Evolutionary conservation across 1,139 yeast species (phyloP), one percentile per base, ranked within the genome.

Genomic region (Yamadazyma dushanensis): DNA sequence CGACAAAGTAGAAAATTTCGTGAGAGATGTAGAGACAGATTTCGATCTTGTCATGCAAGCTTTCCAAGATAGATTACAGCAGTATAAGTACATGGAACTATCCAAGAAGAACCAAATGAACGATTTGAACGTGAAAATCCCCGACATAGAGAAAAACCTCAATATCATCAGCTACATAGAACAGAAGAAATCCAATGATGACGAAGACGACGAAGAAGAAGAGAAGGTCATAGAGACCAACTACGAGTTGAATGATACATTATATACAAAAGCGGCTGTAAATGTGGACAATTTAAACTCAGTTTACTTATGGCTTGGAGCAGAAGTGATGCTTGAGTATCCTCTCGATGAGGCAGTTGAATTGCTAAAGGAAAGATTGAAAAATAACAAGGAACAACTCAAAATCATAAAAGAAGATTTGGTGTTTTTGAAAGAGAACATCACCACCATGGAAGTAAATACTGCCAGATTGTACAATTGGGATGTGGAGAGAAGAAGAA

Each of bases 401-500:
- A 55, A 59, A 19, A 61, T 73, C 8, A 82, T 92, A 25, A 77
- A 82, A 47, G 96, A 88, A 51, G 98, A 92, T 58, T 70, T 92
- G 47, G 95, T 87, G 52, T 92, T 83, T 52, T 68, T 94, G 51
- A 76, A 95, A 52, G 95, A 90, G 48, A 89, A 90, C 54, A 90
- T 92, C 46, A 92, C 99, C 16, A 90, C 97, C 3, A 87, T 92
- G 92, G 97, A 92, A 60, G 99, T 92, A 35, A 92, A 92, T 55
- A 88, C 96, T 13, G 97, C 98, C 2, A 75, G 98, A 47, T 79
- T 89, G 38, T 90, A 90, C 58, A 92, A 92, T 56, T 90, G 96
- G 96, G 96, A 89, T 56, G 96, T 92, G 8, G 92, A 86, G 53
- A 75, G 88, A 63, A 78, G 96, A 55, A 78, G 76, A 51, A 39